Percentiles rank a stretch among this genome's conserved stretches.
These are phyloP conservation scores for Clarireedia monteithiana DNA, from an alignment of 2,329 filamentous ascomycete species.

Conservation along the genomic window DNA sequence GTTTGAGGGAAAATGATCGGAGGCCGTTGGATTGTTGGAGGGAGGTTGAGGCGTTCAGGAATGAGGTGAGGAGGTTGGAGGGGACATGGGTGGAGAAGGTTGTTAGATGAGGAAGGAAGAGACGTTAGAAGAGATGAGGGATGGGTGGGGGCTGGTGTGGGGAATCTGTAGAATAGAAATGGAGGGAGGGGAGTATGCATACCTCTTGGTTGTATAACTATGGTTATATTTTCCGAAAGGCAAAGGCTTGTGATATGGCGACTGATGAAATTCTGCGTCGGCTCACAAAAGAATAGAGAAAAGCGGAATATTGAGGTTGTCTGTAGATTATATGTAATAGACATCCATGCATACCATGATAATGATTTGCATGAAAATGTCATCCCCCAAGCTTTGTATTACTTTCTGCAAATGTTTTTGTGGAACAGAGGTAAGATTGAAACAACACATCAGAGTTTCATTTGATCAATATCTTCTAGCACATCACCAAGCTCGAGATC, in stretches of 20 bases:
- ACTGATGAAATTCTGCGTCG: too few species aligned
- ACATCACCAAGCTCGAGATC: neutral
- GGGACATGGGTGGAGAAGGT: conserved; percentile 82
- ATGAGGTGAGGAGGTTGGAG: conserved; percentile 80
- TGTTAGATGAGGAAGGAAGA: conserved; percentile 31
- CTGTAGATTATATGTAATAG: conserved; percentile 13
- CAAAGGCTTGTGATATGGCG: too few species aligned
- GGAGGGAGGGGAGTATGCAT: too few species aligned
- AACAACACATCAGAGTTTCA: neutral
- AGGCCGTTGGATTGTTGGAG: conserved; percentile 89
- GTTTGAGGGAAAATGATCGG: conserved; percentile 75
- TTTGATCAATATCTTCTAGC: neutral
- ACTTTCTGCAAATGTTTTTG: neutral
- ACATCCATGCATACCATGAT: neutral
- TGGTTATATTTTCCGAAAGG: too few species aligned
- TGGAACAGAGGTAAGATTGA: neutral
- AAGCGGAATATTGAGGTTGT: too few species aligned
- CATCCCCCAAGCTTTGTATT: too few species aligned
- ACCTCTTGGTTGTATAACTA: too few species aligned
- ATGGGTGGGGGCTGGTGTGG: too few species aligned
- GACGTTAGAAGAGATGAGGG: neutral
- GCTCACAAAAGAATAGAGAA: too few species aligned
- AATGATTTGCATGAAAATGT: too few species aligned
- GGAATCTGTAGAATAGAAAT: too few species aligned
- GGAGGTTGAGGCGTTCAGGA: conserved; percentile 86